Base-by-base conservation (phyloP, 345 rosid species). In the Cardamine resedifolia region DNA sequence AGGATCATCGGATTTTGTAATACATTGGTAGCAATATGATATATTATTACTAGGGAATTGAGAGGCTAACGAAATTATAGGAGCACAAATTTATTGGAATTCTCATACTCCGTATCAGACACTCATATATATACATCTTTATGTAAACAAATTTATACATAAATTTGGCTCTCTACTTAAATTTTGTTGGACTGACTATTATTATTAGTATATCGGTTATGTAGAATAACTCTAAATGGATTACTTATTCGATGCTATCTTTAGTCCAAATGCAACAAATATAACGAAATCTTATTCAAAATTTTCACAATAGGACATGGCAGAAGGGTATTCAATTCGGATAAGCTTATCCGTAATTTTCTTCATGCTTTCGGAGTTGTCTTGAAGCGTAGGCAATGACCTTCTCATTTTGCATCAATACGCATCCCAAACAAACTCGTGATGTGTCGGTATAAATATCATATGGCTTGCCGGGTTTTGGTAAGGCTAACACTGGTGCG, bases 41-140 rank as follows among this genome's bases (percentile, higher is more conserved):
- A 64, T 51, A 71, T 33, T 43, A 66, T 20, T 23, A 58, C 27
- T 65, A 47, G 66, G 31, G 39, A 31, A 16, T 15, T 48, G 71
- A 49, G 77, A 55, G 34, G 73, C 68, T 59, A 30, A 67, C 39
- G 68, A 75, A 68, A 41, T 51, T 36, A 19, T 52, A 59, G 68
- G 60, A 23, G 55, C 78, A 59, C 47, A 59, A 28, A 14, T 64
- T 26, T 36, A 27, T 36, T 64, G 38, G 18, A 64, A 55, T 55
- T 72, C 56, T 72, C 24, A 20, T 70, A 52, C 12, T 34, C 41
- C 26, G 38, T 34, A 50, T 52, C 24, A 63, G 16, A 7, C 20
- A 10, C 30, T 58, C 24, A 8, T n/a, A 73, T 57, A 27, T 66
- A 65, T 20, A 20, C 38, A 59, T 23, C 72, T n/a, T 51, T 38